Evolutionary conservation across 306 rosid genomes (phyloP).

Genomic region (Sicyos baderoa): DNA sequence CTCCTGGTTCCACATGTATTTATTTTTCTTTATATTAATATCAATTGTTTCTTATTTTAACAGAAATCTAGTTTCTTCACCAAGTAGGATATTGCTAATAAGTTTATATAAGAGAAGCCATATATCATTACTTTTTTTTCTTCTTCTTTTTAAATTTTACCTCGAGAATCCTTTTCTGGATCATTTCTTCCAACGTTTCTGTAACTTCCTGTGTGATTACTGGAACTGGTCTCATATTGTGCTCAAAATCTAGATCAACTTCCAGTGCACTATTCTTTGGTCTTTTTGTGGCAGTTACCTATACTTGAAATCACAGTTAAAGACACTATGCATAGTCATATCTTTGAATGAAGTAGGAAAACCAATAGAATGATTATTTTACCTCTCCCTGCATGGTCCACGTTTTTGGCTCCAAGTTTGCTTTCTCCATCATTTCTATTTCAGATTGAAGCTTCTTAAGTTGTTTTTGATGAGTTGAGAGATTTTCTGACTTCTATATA

Average conservation of each 20-base stretch:
- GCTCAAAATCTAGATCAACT: constrained; percentile 84
- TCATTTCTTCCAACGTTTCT: constrained; percentile 66
- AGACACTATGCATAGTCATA: constrained; percentile 6
- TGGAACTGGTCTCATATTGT: constrained; percentile 79
- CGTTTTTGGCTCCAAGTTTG: constrained; percentile 62
- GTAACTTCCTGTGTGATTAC: constrained; percentile 88
- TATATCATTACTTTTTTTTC: not conserved
- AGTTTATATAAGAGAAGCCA: not conserved
- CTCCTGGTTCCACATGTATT: not conserved
- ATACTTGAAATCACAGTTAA: constrained; percentile 19
- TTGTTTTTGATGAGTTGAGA: constrained; percentile 69
- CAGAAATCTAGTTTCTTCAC: not conserved
- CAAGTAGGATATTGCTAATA: not conserved
- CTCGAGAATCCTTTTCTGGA: constrained; percentile 64
- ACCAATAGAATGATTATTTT: constrained; percentile 11
- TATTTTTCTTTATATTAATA: not conserved
- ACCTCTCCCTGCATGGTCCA: constrained; percentile 99
- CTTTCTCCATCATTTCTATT: constrained; percentile 69
- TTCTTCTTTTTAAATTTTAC: constrained; percentile 36
- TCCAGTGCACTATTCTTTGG: constrained; percentile 80
- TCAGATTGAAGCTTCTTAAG: constrained; percentile 41
- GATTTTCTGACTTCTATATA: constrained; percentile 34
- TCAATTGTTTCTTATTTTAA: not conserved
- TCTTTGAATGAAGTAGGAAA: not conserved
- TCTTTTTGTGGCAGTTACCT: constrained; percentile 84